Evolutionary conservation across 1,284 basidiomycete genomes (phyloP).

Genomic region (Ustilago nuda): DNA sequence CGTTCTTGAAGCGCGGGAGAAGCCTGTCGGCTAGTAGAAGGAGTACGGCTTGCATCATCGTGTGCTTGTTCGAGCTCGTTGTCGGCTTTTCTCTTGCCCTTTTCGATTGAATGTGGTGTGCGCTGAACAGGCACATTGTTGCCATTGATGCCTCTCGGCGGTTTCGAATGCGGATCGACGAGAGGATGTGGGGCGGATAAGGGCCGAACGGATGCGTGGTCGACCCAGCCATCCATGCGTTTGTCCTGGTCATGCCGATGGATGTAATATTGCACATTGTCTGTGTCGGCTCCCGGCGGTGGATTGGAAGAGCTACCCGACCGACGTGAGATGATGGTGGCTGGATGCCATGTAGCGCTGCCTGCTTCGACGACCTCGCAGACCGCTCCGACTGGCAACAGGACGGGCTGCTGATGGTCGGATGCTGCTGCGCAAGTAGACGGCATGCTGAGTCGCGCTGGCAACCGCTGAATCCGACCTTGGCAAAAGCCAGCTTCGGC

Average conservation of each 20-base stretch:
- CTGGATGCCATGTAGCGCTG: conserved; percentile 7
- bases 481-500: background rate
- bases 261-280: conserved; percentile 41
- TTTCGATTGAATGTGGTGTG: conserved; percentile 16
- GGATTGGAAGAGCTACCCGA: conserved; percentile 32
- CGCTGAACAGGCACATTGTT: background rate
- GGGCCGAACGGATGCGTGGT: conserved; percentile 20
- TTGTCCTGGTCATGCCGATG: conserved; percentile 49
- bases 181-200: background rate
- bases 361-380: conserved; percentile 34
- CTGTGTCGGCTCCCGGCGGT: conserved; percentile 15
- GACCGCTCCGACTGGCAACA: conserved; percentile 32
- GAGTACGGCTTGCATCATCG: conserved; percentile 32
- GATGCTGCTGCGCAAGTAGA: conserved; percentile 11
- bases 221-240: conserved; percentile 48
- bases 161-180: background rate
- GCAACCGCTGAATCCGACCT: background rate
- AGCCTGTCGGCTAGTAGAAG: conserved; percentile 33
- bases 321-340: conserved; percentile 33
- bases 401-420: conserved; percentile 12
- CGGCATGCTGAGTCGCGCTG: conserved; percentile 14
- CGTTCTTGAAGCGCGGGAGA: conserved; percentile 33
- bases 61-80: conserved; percentile 24
- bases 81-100: conserved; percentile 41
- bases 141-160: conserved; percentile 13